Evolutionary conservation across 495 filamentous ascomycete genomes (phyloP).

Genomic region (Clavariopsis aquatica): DNA sequence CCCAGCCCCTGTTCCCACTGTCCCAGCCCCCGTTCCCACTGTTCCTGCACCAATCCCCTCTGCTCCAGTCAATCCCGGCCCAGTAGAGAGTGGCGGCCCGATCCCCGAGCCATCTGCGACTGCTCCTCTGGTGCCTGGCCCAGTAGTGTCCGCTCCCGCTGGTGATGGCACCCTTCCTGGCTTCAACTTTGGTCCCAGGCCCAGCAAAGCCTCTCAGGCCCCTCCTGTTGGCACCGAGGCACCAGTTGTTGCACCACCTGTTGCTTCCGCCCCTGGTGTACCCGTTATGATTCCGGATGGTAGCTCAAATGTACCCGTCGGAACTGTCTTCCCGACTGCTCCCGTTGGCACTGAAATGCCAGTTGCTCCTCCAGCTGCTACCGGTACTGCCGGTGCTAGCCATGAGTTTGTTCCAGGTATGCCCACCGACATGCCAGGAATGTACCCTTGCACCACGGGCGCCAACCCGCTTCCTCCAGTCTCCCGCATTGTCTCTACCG

Average conservation of each 20-base stretch:
- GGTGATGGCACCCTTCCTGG: not conserved
- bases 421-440: not conserved
- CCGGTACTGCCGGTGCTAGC: not conserved
- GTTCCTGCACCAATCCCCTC: not conserved
- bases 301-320: no score
- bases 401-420: not conserved
- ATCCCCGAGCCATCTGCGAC: not conserved
- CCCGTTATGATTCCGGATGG: no score
- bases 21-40: not conserved
- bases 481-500: conserved; percentile 1
- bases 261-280: no score
- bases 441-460: conserved; percentile 2
- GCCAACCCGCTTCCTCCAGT: not conserved
- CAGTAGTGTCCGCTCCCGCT: no score
- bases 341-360: not conserved
- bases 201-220: not conserved
- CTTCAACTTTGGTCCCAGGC: not conserved
- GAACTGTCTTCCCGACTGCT: not conserved
- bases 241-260: not conserved
- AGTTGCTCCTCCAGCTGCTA: not conserved
- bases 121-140: not conserved
- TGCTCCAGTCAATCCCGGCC: not conserved
- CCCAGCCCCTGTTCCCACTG: conserved; percentile 3
- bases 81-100: not conserved
- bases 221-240: not conserved